A percentile compares a stretch with the other conserved stretches of the same genome.
These are phyloP conservation scores for Pezicula radicicola DNA, from an alignment of 2,329 filamentous ascomycete species.

Conservation along the genomic window DNA sequence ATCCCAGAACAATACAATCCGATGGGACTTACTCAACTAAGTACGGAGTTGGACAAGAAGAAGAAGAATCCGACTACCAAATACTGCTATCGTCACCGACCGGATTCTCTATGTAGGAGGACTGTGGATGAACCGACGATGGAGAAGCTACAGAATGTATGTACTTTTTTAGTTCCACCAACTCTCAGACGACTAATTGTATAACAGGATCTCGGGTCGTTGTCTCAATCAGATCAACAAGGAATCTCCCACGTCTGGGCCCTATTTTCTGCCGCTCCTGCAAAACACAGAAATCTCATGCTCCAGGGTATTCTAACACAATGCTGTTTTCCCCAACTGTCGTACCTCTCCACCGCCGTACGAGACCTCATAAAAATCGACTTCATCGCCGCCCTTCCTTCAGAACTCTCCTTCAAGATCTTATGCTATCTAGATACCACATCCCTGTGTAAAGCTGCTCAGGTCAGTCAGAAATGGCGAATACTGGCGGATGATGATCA, in stretches of 20 bases:
- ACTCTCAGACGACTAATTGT: constrained; percentile 6
- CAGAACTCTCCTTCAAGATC: constrained; percentile 91
- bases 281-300: constrained; percentile 94
- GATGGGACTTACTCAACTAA: constrained; percentile 49
- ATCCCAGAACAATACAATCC: constrained; percentile 88
- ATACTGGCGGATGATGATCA: constrained; percentile 93
- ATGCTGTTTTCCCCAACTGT: constrained; percentile 96
- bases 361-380: constrained; percentile 97
- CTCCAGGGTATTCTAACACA: constrained; percentile 93
- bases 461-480: constrained; percentile 88
- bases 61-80: constrained; percentile 70
- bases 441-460: constrained; percentile 91
- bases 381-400: constrained; percentile 83
- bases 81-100: constrained; percentile 93
- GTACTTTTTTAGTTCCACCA: constrained; percentile 26
- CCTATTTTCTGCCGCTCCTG: constrained; percentile 89
- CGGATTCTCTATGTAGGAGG: constrained; percentile 88
- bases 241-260: constrained; percentile 98
- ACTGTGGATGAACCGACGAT: constrained; percentile 95
- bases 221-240: constrained; percentile 84
- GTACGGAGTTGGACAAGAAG: constrained; percentile 22
- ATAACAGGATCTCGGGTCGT: constrained; percentile 70
- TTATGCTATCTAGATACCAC: constrained; percentile 89
- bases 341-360: constrained; percentile 85
- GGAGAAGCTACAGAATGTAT: constrained; percentile 85